phyloP scores from a whole-genome alignment of 306 rosid species.

The Glycine tomentella region DNA sequence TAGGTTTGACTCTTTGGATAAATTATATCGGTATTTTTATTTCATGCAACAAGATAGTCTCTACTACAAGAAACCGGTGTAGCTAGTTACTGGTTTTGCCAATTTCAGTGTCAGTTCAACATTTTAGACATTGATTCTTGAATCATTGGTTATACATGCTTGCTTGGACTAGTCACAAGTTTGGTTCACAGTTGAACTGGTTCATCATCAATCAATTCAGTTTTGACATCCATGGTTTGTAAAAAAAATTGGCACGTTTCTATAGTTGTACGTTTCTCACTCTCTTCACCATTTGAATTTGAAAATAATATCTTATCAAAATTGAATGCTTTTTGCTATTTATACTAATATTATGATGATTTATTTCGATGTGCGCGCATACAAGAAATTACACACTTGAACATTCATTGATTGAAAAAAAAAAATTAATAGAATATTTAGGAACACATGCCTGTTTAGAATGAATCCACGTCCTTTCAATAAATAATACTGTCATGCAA shows the following conservation, averaged over 20 bases:
- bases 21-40: not conserved
- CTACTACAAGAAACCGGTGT: too few relatives aligned
- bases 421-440: too few relatives aligned
- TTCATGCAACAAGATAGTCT: not conserved
- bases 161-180: too few relatives aligned
- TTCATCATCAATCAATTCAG: not conserved
- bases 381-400: too few relatives aligned
- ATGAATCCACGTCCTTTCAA: too few relatives aligned
- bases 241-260: not conserved
- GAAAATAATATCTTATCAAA: not conserved
- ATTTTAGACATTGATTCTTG: not conserved
- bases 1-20: not conserved
- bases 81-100: too few relatives aligned
- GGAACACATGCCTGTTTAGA: too few relatives aligned
- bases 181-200: not conserved
- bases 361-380: too few relatives aligned
- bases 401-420: too few relatives aligned
- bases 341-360: not conserved
- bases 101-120: not conserved
- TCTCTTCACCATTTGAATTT: too few relatives aligned
- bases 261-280: not conserved
- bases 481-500: too few relatives aligned
- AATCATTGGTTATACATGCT: not conserved
- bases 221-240: not conserved
- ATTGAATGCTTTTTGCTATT: not conserved